A percentile compares a stretch with the other conserved stretches of the same genome.
These are phyloP conservation scores for Eremothecium cymbalariae DNA, from an alignment of 1,139 yeast species.

Conservation along the genomic window DNA sequence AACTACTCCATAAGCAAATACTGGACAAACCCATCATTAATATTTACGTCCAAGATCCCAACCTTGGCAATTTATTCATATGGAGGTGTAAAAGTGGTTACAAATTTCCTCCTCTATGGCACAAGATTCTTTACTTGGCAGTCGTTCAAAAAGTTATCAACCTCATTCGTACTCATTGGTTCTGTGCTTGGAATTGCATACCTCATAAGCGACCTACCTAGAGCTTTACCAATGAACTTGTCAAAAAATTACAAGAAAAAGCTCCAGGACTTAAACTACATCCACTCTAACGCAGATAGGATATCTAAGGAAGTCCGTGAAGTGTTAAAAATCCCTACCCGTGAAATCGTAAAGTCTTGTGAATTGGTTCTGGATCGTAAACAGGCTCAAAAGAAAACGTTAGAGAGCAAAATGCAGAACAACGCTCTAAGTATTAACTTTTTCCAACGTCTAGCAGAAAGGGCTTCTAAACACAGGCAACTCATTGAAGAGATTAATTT, in stretches of 20 bases:
- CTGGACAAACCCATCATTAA: slow-evolving; percentile 28
- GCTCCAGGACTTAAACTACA: slow-evolving; percentile 61
- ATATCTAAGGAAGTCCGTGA: slow-evolving; percentile 75
- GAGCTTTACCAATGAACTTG: slow-evolving; percentile 78
- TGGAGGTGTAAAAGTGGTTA: slow-evolving; percentile 32
- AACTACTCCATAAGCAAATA: slow-evolving; percentile 24
- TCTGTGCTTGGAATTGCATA: slow-evolving; percentile 57
- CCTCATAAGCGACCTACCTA: slow-evolving; percentile 71
- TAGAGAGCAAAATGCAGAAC: slow-evolving; percentile 41
- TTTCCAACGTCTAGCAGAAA: slow-evolving; percentile 47
- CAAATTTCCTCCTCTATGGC: slow-evolving; percentile 30
- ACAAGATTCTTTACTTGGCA: slow-evolving; percentile 31
- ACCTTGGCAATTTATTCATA: slow-evolving; percentile 30
- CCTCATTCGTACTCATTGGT: slow-evolving; percentile 41
- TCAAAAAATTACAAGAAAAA: slow-evolving; percentile 62
- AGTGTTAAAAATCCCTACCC: slow-evolving; percentile 72
- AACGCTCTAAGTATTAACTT: slow-evolving; percentile 54
- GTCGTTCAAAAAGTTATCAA: slow-evolving; percentile 28
- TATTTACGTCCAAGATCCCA: slow-evolving; percentile 31
- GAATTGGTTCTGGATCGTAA: slow-evolving; percentile 36
- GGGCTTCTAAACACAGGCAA: slow-evolving; percentile 41
- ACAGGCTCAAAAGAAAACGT: slow-evolving; percentile 19
- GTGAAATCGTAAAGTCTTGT: slow-evolving; percentile 73
- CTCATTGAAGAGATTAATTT: slow-evolving; percentile 45
- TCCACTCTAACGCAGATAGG: slow-evolving; percentile 68